Base-by-base conservation (phyloP, 1,284 basidiomycete species). In the Phellopilus nigrolimitatus region DNA sequence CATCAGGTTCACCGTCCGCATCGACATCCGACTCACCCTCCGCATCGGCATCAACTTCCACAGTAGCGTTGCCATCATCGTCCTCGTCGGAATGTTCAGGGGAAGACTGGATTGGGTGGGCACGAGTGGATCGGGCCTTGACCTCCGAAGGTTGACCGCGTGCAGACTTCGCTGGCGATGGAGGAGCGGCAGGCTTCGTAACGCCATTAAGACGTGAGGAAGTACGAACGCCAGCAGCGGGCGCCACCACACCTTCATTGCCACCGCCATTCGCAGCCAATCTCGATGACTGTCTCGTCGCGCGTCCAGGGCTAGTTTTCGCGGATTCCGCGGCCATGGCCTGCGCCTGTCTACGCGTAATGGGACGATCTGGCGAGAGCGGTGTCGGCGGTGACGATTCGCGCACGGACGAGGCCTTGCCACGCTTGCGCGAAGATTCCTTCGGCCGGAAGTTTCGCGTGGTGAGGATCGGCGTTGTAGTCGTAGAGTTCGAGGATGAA, bases 21-120 rank as follows among this genome's bases (percentile, higher is more conserved):
- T 70, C 69, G 53, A 69, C 44, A 40, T 68, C 66, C 8, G 66
- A 54, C 60, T 71, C 69, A 42, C 70, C 71, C 44, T 73, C 73
- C 41, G 68, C 70, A 52, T 76, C 74, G 10, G 66, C 27, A 22
- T 49, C 52, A 8, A 6, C 41, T 49, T 57, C 43, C 54, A 53
- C 49, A 56, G 25, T 27, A 40, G 41, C 38, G 34, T 33, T 19
- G 30, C 17, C 21, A 24, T 43, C 40, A 15, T 53, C 50, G 2
- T 61, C 24, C 54, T 44, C 28, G 53, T 53, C n/a, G n/a, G 30
- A 24, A 21, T 25, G 33, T 17, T 44, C 41, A 31, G 49, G 38
- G 13, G 41, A 24, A 38, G 17, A 44, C 25, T 27, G 34, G 9
- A 17, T 27, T 9, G 31, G 40, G 15, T 31, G 24, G 10, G 28